Evolutionary conservation across 2,329 filamentous ascomycete genomes (phyloP), one percentile per base, ranked within the genome.

Genomic region (Cercospora sesami): DNA sequence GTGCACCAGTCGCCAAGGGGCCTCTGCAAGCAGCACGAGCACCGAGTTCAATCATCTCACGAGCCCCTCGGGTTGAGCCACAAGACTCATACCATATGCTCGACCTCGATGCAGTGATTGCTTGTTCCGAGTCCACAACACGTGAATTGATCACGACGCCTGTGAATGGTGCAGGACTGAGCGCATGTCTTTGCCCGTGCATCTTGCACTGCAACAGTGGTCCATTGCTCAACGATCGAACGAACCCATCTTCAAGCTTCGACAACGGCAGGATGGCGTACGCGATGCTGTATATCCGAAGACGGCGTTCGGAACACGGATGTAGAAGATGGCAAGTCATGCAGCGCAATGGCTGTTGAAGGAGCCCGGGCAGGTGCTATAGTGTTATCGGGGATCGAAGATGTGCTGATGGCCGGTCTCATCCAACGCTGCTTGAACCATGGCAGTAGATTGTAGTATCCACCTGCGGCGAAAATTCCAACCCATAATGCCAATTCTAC

Each of bases 401-500:
- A n/a, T 36, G 30, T 39, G n/a, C 30, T 31, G 8, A 14, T 7
- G 30, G 26, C 30, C 39, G 18, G 30, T 66, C 16, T 69, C 28
- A 59, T 60, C 48, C 69, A 70, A 42, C 79, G 66, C 69, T 78
- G 82, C 66, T 77, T 77, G 0, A 86, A 68, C 87, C 87, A 89
- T 1, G 89, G 88, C 12, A 83, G 64, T 2, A 91, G 76, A 71
- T 90, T 90, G 73, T 87, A 90, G 69, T 89, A 89, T 1, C 84
- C 87, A 0, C 89, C 89, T 67, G 86, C 89, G 0, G 85, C 84
- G 77, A 91, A 89, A 2, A 91, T 83, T 0, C 89, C 89, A 51
- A 87, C 82, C 90, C 90, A 92, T 1, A 92, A 80, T 0, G 83
- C 80, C 62, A 91, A 81, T 76, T 91, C 89, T 0, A 86, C 86